Evolutionary conservation across 495 filamentous ascomycete species (phyloP).

Genomic region (Parathielavia hyrcaniae): DNA sequence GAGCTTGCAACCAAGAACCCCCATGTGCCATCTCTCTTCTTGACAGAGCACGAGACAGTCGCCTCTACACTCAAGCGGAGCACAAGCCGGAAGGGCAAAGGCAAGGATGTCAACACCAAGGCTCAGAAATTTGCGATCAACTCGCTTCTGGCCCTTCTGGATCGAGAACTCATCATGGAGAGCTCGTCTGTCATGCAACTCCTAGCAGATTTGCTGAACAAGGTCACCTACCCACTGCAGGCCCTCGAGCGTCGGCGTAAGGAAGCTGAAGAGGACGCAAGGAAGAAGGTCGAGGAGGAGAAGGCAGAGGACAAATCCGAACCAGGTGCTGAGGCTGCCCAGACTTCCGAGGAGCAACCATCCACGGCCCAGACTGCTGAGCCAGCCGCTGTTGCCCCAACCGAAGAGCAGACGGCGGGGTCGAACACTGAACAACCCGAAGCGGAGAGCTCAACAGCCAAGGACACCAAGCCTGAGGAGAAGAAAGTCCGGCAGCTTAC

Average conservation of each 20-base stretch:
- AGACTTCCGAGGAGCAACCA: slow-evolving; percentile 22
- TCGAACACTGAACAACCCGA: slow-evolving; percentile 28
- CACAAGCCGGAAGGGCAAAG: slow-evolving; percentile 76
- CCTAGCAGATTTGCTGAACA: slow-evolving; percentile 75
- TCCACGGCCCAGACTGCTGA: slow-evolving; percentile 25
- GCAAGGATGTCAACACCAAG: slow-evolving; percentile 73
- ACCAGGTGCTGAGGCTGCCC: slow-evolving; percentile 19
- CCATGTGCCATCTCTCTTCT: slow-evolving; percentile 84
- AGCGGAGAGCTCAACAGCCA: slow-evolving; percentile 40
- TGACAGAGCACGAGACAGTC: slow-evolving; percentile 87
- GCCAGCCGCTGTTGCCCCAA: slow-evolving; percentile 11
- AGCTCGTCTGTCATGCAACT: slow-evolving; percentile 93
- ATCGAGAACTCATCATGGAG: slow-evolving; percentile 89
- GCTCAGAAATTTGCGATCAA: slow-evolving; percentile 88
- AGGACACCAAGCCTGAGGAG: slow-evolving; percentile 51
- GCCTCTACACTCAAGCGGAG: slow-evolving; percentile 66
- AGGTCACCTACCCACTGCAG: slow-evolving; percentile 80
- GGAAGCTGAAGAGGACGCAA: slow-evolving; percentile 53
- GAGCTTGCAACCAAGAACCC: slow-evolving; percentile 72
- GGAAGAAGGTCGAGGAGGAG: slow-evolving; percentile 47
- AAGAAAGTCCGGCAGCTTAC: slow-evolving; percentile 70
- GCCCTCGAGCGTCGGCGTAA: slow-evolving; percentile 79
- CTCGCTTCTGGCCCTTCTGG: slow-evolving; percentile 76
- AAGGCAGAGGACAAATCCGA: slow-evolving; percentile 24
- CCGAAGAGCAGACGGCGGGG: slow-evolving; percentile 24